These are phyloP conservation scores for Candida oleophila DNA, from an alignment of 805 yeast genomes.

Conservation along the genomic window DNA sequence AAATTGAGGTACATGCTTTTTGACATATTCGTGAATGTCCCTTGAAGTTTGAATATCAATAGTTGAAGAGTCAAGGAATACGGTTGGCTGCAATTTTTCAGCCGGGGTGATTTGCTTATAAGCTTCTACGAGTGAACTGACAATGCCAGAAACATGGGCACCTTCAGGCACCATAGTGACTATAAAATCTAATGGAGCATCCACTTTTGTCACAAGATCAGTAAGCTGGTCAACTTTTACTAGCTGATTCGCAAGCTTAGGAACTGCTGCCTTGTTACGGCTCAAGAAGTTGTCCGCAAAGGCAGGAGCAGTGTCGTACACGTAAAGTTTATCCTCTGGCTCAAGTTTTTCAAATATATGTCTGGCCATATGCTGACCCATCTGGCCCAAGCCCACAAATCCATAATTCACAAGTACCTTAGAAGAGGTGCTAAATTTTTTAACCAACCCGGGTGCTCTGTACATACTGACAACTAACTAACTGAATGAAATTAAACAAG, in stretches of 20 bases:
- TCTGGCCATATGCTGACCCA: slow-evolving; percentile 57
- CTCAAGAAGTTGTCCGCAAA: slow-evolving; percentile 25
- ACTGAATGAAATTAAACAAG: neutral
- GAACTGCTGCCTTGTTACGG: slow-evolving; percentile 21
- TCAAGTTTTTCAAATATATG: slow-evolving; percentile 42
- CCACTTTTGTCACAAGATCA: slow-evolving; percentile 29
- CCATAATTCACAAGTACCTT: slow-evolving; percentile 33
- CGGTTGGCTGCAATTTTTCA: slow-evolving; percentile 17
- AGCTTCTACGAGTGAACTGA: slow-evolving; percentile 34
- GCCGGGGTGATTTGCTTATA: slow-evolving; percentile 16
- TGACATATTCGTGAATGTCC: slow-evolving; percentile 36
- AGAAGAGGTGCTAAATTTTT: slow-evolving; percentile 10
- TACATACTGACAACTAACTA: neutral
- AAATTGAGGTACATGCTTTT: slow-evolving; percentile 27
- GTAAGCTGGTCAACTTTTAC: slow-evolving; percentile 17
- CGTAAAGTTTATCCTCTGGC: slow-evolving; percentile 38
- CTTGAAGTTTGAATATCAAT: slow-evolving; percentile 49
- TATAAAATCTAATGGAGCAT: slow-evolving; percentile 37
- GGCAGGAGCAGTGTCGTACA: slow-evolving; percentile 39
- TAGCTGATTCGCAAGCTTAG: slow-evolving; percentile 19
- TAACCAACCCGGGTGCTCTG: neutral
- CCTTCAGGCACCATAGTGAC: slow-evolving; percentile 59
- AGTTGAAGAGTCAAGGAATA: slow-evolving; percentile 51
- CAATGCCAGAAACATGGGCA: slow-evolving; percentile 43
- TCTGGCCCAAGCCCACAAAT: slow-evolving; percentile 56